Percentiles rank a stretch among this genome's conserved stretches.
These are phyloP conservation scores for Nicotiana tomentosiformis DNA, from an alignment of 257 asterid species.

Conservation along the genomic window DNA sequence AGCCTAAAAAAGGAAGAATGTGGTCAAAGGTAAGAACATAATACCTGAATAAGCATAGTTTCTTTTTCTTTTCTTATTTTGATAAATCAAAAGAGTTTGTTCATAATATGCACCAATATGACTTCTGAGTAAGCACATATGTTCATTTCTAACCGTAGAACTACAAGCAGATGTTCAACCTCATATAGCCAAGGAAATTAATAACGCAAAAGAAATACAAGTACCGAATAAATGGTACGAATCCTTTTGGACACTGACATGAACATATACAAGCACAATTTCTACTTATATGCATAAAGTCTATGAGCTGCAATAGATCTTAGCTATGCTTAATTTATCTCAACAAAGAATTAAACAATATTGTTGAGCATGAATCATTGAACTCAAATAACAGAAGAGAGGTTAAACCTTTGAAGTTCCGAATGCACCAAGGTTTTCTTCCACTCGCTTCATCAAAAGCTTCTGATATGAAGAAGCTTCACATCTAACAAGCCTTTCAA, in stretches of 20 bases:
- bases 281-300: not conserved
- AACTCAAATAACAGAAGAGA: slow-evolving; percentile 9
- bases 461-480: slow-evolving; percentile 97
- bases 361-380: not conserved
- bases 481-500: slow-evolving; percentile 89
- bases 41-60: not conserved
- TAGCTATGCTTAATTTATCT: not conserved
- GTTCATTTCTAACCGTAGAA: not conserved
- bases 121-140: not conserved
- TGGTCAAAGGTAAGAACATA: not conserved
- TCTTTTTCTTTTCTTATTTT: not conserved
- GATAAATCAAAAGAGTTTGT: not conserved
- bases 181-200: not conserved
- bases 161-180: not conserved
- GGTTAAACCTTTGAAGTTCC: slow-evolving; percentile 80
- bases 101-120: not conserved
- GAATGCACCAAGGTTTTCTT: slow-evolving; percentile 95
- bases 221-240: not conserved
- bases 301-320: not conserved
- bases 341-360: not conserved
- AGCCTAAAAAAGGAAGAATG: slow-evolving; percentile 42
- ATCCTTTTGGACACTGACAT: not conserved
- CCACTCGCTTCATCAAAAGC: slow-evolving; percentile 95
- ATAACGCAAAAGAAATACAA: not conserved
- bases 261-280: not conserved